Percentiles rank a stretch among this genome's conserved stretches.
Conservation (phyloP, 2,329 filamentous ascomycete species). For the Trichoderma atroviride region DNA sequence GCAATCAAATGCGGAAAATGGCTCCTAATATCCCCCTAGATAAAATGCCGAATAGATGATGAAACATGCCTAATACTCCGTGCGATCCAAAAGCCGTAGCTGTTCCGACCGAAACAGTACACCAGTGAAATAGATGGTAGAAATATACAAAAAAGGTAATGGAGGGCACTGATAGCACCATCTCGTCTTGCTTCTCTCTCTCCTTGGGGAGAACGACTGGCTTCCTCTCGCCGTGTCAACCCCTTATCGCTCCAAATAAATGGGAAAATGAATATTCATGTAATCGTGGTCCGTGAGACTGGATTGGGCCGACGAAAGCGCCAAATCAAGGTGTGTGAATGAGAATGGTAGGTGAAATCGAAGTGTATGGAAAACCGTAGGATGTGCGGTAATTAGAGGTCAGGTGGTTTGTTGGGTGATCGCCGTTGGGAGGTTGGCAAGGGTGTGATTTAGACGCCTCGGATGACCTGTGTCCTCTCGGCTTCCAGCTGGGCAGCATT, state of each 20-base stretch:
- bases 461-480: conserved; percentile 92
- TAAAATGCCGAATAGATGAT: conserved; percentile 14
- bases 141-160: conserved; percentile 30
- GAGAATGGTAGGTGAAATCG: not conserved
- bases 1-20: conserved; percentile 18
- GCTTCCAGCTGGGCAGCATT: conserved; percentile 91
- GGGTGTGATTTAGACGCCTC: conserved; percentile 67
- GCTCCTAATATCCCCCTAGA: conserved; percentile 18
- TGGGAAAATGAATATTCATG: conserved; percentile 22
- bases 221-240: not conserved
- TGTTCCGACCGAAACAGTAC: conserved; percentile 16
- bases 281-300: conserved; percentile 28
- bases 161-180: not conserved
- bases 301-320: not conserved
- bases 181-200: conserved; percentile 4
- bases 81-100: conserved; percentile 22
- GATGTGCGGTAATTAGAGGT: conserved; percentile 18
- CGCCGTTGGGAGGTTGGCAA: conserved; percentile 7
- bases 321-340: not conserved
- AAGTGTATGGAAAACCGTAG: not conserved
- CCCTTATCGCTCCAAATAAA: not conserved
- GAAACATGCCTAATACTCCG: conserved; percentile 24
- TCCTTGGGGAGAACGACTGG: not conserved
- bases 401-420: conserved; percentile 4
- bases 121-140: conserved; percentile 9